Conservation (phyloP, 768 basidiomycete species). For the Boletellus ananas region DNA sequence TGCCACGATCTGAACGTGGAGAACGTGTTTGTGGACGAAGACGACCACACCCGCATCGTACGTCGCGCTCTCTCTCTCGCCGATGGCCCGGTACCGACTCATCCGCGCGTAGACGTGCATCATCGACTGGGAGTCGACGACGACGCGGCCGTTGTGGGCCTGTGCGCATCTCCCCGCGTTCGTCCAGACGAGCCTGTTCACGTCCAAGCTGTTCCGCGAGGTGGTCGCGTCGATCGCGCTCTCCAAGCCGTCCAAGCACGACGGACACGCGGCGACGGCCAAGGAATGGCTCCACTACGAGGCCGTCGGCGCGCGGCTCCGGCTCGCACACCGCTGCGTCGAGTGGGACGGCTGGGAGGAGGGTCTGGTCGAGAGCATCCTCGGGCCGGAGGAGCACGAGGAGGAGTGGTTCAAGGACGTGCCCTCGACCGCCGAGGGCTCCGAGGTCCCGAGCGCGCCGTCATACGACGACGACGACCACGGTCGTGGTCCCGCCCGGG, state of each 20-base stretch:
- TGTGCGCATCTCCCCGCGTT: constrained; percentile 80
- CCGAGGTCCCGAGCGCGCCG: constrained; percentile 14
- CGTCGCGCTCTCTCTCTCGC: too few species aligned
- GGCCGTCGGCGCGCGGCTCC: constrained; percentile 56
- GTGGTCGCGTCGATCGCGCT: constrained; percentile 49
- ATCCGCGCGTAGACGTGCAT: constrained; percentile 75
- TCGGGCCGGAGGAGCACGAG: constrained; percentile 69
- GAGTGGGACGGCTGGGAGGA: constrained; percentile 96
- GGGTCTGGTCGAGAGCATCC: constrained; percentile 69
- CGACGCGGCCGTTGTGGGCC: constrained; percentile 80
- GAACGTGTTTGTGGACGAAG: constrained; percentile 76
- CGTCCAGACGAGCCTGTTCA: constrained; percentile 74
- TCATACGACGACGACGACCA: neutral
- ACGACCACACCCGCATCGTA: constrained; percentile 68
- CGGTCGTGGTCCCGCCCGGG: too few species aligned
- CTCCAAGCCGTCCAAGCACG: constrained; percentile 18
- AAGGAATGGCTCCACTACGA: constrained; percentile 76
- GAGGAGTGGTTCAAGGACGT: constrained; percentile 63
- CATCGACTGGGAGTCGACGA: constrained; percentile 92
- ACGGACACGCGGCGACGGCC: constrained; percentile 44
- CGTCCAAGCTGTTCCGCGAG: constrained; percentile 64
- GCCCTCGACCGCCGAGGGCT: constrained; percentile 23
- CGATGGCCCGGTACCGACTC: too few species aligned
- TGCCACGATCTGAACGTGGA: constrained; percentile 84
- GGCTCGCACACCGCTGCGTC: constrained; percentile 74